A percentile compares a stretch with the other conserved stretches of the same genome.
Evolutionary conservation across 2,329 filamentous ascomycete genomes (phyloP).

Genomic region (Cadophora sp.): DNA sequence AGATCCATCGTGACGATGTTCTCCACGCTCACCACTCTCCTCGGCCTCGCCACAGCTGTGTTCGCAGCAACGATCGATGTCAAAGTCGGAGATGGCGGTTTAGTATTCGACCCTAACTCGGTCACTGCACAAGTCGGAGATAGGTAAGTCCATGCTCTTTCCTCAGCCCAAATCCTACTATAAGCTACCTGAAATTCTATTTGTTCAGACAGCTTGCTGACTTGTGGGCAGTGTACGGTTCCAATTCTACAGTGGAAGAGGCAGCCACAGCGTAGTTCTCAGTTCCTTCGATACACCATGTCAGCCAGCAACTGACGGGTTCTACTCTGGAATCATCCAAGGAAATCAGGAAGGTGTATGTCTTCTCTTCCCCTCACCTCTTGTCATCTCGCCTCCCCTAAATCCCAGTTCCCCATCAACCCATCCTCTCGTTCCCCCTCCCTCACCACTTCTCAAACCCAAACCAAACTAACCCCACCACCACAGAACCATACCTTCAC

Average conservation of each 20-base stretch:
- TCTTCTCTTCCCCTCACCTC: background rate
- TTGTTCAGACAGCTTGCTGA: background rate
- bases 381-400: background rate
- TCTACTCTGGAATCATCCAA: constrained; percentile 32
- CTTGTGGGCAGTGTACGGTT: constrained; percentile 30
- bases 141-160: constrained; percentile 11
- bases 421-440: background rate
- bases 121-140: constrained; percentile 17
- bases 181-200: too few relatives aligned
- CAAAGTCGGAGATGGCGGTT: constrained; percentile 20
- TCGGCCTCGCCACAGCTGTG: background rate
- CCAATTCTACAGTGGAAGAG: constrained; percentile 57
- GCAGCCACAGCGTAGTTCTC: constrained; percentile 52
- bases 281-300: constrained; percentile 43
- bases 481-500: constrained; percentile 32
- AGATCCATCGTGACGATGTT: background rate
- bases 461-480: constrained; percentile 1
- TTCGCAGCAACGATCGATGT: constrained; percentile 12
- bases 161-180: background rate
- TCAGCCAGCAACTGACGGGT: constrained; percentile 33
- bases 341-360: constrained; percentile 31
- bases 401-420: background rate
- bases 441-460: background rate
- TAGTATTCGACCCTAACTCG: constrained; percentile 19
- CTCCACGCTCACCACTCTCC: background rate